phyloP scores from a whole-genome alignment of 345 rosid genomes.

The Leavenworthia alabamica region DNA sequence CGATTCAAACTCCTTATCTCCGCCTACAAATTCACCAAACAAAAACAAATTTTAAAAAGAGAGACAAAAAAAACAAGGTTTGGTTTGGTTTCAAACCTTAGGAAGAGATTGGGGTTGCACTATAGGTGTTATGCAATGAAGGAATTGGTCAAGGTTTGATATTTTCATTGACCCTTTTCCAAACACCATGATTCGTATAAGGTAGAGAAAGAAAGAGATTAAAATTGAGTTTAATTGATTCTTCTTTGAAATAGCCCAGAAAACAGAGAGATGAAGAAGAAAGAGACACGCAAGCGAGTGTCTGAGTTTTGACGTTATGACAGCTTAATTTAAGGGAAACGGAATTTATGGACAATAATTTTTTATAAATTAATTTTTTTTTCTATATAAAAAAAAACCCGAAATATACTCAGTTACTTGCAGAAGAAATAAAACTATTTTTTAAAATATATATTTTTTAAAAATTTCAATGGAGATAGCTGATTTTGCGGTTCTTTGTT shows the following conservation, averaged over 20 bases:
- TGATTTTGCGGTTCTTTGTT: conserved; percentile 24
- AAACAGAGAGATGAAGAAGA: conserved; percentile 46
- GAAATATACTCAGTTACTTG: conserved; percentile 35
- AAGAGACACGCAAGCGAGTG: conserved; percentile 33
- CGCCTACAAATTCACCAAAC: conserved; percentile 37
- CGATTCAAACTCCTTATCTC: conserved; percentile 79
- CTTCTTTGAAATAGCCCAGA: conserved; percentile 25
- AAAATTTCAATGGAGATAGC: conserved; percentile 26
- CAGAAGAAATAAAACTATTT: conserved; percentile 26
- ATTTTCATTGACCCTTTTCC: conserved; percentile 54
- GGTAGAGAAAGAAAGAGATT: conserved; percentile 36
- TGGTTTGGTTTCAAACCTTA: conserved; percentile 51
- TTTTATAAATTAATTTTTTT: background rate
- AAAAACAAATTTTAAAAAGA: too few species aligned
- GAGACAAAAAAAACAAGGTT: too few species aligned
- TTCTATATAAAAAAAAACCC: background rate
- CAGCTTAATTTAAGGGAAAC: conserved; percentile 52
- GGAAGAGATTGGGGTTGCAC: conserved; percentile 78
- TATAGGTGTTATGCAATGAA: conserved; percentile 69
- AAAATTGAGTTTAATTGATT: conserved; percentile 39
- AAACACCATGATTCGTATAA: conserved; percentile 44
- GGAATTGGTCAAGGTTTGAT: conserved; percentile 85
- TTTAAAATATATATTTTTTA: background rate
- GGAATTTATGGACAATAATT: conserved; percentile 16
- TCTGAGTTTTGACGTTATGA: conserved; percentile 55